phyloP scores from a whole-genome alignment of 2,329 filamentous ascomycete species.

The Rutstroemia sydowiana region DNA sequence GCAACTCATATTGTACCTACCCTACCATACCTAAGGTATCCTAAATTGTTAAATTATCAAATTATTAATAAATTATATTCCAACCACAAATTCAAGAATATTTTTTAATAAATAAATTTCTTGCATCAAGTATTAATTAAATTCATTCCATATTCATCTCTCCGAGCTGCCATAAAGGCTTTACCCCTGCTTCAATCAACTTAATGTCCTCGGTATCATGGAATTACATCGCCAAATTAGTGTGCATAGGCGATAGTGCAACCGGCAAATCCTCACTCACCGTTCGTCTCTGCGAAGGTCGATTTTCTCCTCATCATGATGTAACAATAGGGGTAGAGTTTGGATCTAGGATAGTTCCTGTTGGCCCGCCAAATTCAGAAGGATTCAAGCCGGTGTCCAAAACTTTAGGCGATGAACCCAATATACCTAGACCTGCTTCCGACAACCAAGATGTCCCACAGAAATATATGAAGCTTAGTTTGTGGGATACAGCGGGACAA shows the following conservation, averaged over 20 bases:
- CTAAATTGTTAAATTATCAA: too few relatives aligned
- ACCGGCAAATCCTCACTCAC: constrained; percentile 93
- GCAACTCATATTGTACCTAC: too few relatives aligned
- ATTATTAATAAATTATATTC: too few relatives aligned
- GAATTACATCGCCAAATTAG: constrained; percentile 99
- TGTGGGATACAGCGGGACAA: constrained; percentile 96
- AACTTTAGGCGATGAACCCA: constrained; percentile 19
- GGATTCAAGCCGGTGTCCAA: constrained; percentile 41
- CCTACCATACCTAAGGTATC: too few relatives aligned
- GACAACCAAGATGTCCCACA: constrained; percentile 53
- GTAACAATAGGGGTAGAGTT: constrained; percentile 98
- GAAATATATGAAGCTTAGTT: constrained; percentile 83
- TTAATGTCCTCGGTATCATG: constrained; percentile 63
- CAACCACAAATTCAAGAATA: too few relatives aligned
- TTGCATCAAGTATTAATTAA: neutral
- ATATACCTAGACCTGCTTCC: constrained; percentile 25
- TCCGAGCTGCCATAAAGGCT: neutral
- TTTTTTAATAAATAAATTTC: too few relatives aligned
- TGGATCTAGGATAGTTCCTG: constrained; percentile 84
- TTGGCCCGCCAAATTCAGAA: constrained; percentile 64
- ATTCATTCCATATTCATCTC: neutral
- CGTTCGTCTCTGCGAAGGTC: constrained; percentile 91
- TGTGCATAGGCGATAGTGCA: constrained; percentile 93
- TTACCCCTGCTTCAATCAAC: neutral
- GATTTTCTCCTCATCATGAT: constrained; percentile 90